Evolutionary conservation across 495 filamentous ascomycete genomes (phyloP), one percentile per base, ranked within the genome.

Genomic region (Tuber melanosporum): DNA sequence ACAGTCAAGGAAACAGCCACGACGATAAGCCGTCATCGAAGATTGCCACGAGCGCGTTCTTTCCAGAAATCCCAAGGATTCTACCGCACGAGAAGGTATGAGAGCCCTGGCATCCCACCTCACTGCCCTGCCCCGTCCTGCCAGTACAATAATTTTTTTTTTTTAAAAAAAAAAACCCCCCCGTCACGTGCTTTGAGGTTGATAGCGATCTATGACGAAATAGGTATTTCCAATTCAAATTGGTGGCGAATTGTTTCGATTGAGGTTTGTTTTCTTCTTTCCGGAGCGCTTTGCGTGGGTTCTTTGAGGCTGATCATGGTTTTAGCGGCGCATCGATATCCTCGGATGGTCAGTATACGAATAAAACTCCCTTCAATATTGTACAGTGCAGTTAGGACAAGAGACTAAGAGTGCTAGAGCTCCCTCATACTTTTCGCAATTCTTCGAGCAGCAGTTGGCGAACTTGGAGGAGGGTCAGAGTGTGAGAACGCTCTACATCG

Each of bases 381-480:
- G 43, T 71, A 44, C 66, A 81, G 80, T 71, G 47, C 66, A 81
- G 80, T 72, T 71, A 71, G 77, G 80, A 73, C 77, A 71, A 70
- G 42, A 80, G 79, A 79, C 87, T 90, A 85, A 90, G 82, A 84
- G 83, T 87, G 85, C 84, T 87, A 88, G 87, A 98, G 95, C 94
- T 85, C 95, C 95, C 81, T 98, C 95, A 77, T 99, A 98, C 84
- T 98, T 99, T 85, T 97, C 95, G 36, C 91, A 92, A 78, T 98
- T 94, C 86, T 99, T 99, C 86, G 89, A 90, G 75, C 91, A 92
- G 78, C 94, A 98, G 85, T 83, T 99, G 26, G 79, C 77, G 17
- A 88, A 88, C 72, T 44, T 76, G 10, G 81, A 79, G 26, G 81
- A 83, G 52, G 86, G 85, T 15, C 79, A 81, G 42, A 74, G 73